Evolutionary conservation across 768 basidiomycete genomes (phyloP).

Genomic region (Daedaleopsis nitida): DNA sequence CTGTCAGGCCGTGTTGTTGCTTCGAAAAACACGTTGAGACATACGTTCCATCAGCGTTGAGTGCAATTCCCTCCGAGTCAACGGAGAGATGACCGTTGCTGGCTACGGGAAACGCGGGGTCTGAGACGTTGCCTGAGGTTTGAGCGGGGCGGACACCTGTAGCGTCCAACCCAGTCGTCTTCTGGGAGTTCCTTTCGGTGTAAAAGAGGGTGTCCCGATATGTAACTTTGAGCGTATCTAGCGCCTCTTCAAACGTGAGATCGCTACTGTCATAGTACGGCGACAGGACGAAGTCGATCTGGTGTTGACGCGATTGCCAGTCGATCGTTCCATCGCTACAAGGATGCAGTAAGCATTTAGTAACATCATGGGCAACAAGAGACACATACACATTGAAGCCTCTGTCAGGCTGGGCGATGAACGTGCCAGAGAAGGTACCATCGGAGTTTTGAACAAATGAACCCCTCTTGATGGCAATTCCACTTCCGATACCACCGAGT

Average conservation of each 20-base stretch:
- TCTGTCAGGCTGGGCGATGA: constrained; percentile 61
- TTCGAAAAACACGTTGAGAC: constrained; percentile 17
- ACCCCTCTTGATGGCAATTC: constrained; percentile 55
- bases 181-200: constrained; percentile 45
- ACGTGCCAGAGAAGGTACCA: constrained; percentile 49
- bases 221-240: constrained; percentile 50
- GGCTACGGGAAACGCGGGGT: constrained; percentile 49
- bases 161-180: constrained; percentile 62
- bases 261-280: constrained; percentile 53
- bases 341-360: background rate
- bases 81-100: constrained; percentile 50
- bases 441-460: constrained; percentile 40
- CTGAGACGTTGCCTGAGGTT: constrained; percentile 35
- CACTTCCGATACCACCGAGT: constrained; percentile 63
- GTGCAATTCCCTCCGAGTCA: constrained; percentile 61
- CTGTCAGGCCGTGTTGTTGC: background rate
- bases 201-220: constrained; percentile 54
- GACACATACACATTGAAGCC: constrained; percentile 56
- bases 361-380: background rate
- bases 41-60: constrained; percentile 60
- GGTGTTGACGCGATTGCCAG: constrained; percentile 65
- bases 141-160: constrained; percentile 45
- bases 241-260: constrained; percentile 51
- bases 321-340: constrained; percentile 54
- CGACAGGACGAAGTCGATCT: constrained; percentile 55